Base-by-base conservation (phyloP, 2,329 filamentous ascomycete genomes). In the Eutypa lata region DNA sequence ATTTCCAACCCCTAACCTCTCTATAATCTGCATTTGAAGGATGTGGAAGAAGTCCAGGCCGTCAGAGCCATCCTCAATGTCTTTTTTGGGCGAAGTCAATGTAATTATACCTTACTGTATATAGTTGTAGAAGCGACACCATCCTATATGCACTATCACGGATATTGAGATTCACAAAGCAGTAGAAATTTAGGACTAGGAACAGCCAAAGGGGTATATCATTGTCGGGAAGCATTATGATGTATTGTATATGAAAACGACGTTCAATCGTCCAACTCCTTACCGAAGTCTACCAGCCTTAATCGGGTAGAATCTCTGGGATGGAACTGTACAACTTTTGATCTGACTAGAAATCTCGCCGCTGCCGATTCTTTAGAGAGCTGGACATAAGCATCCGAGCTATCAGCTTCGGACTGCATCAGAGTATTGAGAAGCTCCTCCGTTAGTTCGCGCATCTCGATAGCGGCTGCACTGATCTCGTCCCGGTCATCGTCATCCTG, bases 281-380 rank as follows among this genome's bases (percentile, higher is more conserved):
- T 78, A 16, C 83, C 84, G 73, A 87, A 87, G 65, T 87, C 83
- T 46, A 88, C 69, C 46, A 88, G 67, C 48, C 80, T 76, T 49
- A 88, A 68, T 64, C 72, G 77, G 42, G 74, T 80, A 14, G 84
- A 82, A 68, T 88, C 84, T 56, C 75, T 80, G 3, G 83, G 83
- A 60, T 88, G 83, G 59, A 87, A 86, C 60, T 84, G 79, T 3
- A 85, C 85, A 40, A 86, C 83, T 62, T 86, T 86, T 37, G 83
- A 84, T 51, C 84, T 72, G 33, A 87, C 81, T 21, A 88, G 71
- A 61, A 87, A 87, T 57, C 84, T 77, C 2, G 80, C 81, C 13
- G 83, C 81, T 2, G 84, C 83, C 45, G 83, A 82, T 62, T 88
- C 85, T 52, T 78, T 76, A 16, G 73, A 60, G n/a, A 87, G 70